A percentile compares a stretch with the other conserved stretches of the same genome.
phyloP scores from a whole-genome alignment of 2,329 filamentous ascomycete genomes.

The Hymenoscyphus infarciens region DNA sequence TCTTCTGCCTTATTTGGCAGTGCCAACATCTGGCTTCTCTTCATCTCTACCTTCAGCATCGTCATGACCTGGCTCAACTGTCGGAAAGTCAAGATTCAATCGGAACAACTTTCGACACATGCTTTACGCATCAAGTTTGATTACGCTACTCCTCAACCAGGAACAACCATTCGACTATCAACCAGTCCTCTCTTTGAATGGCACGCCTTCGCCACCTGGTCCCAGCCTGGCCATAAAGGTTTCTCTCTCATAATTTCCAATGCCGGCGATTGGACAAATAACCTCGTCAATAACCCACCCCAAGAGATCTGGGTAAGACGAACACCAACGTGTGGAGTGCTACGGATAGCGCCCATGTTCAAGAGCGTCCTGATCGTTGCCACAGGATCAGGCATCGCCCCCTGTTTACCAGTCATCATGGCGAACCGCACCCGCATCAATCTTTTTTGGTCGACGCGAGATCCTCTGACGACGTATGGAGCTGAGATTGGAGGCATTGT shows the following conservation, averaged over 20 bases:
- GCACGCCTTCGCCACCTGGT: conserved; percentile 74
- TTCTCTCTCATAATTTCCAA: conserved; percentile 69
- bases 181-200: conserved; percentile 64
- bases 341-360: conserved; percentile 65
- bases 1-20: conserved; percentile 39
- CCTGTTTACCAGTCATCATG: conserved; percentile 48
- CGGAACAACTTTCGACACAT: conserved; percentile 67
- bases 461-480: no score
- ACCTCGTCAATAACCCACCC: conserved; percentile 59
- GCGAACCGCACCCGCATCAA: no score
- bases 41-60: conserved; percentile 60
- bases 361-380: conserved; percentile 62
- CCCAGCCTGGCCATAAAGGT: conserved; percentile 46
- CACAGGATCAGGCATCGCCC: conserved; percentile 71
- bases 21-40: conserved; percentile 65
- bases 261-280: conserved; percentile 70
- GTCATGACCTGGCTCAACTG: conserved; percentile 71
- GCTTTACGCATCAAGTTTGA: conserved; percentile 68
- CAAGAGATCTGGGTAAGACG: conserved; percentile 64
- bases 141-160: conserved; percentile 57
- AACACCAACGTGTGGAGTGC: conserved; percentile 62
- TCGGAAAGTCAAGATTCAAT: conserved; percentile 60
- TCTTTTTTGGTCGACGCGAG: no score
- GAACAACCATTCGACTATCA: conserved; percentile 57
- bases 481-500: no score